phyloP scores from a whole-genome alignment of 495 filamentous ascomycete species.

The Aspergillus bridgeri region DNA sequence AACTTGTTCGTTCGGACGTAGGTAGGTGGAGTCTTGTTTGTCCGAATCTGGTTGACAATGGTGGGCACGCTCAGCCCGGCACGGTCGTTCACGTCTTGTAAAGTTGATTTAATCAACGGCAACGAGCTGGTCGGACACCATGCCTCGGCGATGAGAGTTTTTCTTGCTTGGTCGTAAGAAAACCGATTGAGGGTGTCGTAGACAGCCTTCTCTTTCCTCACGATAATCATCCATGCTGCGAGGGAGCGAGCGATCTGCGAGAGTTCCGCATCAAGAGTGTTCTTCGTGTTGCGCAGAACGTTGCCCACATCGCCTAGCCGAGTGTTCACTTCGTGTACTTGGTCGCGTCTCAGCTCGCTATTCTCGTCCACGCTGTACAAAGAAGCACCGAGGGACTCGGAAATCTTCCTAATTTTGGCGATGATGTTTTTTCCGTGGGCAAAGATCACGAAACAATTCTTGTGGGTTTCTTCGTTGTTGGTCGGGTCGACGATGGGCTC shows the following conservation, averaged over 20 bases:
- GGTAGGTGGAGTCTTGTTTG: conserved; percentile 94
- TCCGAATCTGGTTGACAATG: conserved; percentile 94
- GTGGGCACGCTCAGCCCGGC: conserved; percentile 92
- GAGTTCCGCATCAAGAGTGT: conserved; percentile 88
- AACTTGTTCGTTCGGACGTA: conserved; percentile 98
- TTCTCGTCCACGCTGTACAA: conserved; percentile 97
- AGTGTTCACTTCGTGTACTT: conserved; percentile 94
- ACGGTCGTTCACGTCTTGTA: conserved; percentile 94
- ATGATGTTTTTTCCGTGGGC: conserved; percentile 97
- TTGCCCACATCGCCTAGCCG: conserved; percentile 84
- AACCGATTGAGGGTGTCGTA: conserved; percentile 95
- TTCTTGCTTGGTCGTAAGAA: conserved; percentile 92
- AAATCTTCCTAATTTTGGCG: conserved; percentile 97
- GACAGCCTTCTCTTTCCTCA: conserved; percentile 98
- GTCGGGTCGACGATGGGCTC: conserved; percentile 90
- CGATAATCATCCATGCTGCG: conserved; percentile 91
- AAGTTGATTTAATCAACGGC: conserved; percentile 86
- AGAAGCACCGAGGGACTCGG: conserved; percentile 91
- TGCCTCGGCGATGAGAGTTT: conserved; percentile 94
- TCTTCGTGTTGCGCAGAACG: conserved; percentile 93
- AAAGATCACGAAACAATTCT: conserved; percentile 99
- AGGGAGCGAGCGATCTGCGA: conserved; percentile 86
- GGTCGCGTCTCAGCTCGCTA: conserved; percentile 85
- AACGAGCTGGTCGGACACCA: conserved; percentile 94
- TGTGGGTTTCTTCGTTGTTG: conserved; percentile 85